phyloP scores from a whole-genome alignment of 805 yeast species.

The Kluyveromyces siamensis region DNA sequence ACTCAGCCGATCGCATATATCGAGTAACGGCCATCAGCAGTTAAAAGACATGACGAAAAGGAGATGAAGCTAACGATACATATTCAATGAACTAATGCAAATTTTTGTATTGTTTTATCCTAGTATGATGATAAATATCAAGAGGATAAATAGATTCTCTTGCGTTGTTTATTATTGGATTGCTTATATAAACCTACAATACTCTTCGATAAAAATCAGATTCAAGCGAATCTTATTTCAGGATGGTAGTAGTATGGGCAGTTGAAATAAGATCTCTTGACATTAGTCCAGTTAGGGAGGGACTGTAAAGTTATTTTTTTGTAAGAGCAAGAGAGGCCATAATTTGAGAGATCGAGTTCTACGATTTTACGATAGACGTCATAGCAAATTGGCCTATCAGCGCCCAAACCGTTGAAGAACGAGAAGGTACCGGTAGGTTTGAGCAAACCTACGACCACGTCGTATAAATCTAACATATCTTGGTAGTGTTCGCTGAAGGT shows the following conservation, averaged over 20 bases:
- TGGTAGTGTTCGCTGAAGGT: conserved; percentile 87
- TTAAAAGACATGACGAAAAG: no score
- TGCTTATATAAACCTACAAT: no score
- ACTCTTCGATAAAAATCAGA: background rate
- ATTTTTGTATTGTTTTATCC: no score
- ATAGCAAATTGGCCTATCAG: conserved; percentile 63
- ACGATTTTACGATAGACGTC: conserved; percentile 83
- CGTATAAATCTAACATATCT: conserved; percentile 82
- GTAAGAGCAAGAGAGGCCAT: conserved; percentile 64
- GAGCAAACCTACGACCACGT: conserved; percentile 68
- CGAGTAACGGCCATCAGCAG: no score
- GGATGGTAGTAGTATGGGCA: conserved; percentile 29
- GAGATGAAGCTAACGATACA: no score
- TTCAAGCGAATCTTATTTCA: conserved; percentile 15
- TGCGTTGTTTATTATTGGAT: no score
- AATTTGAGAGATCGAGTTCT: conserved; percentile 66
- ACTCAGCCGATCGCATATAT: no score
- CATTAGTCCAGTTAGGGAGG: conserved; percentile 26
- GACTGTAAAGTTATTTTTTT: conserved; percentile 17
- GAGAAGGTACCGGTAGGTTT: conserved; percentile 80
- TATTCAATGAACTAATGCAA: no score
- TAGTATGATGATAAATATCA: no score
- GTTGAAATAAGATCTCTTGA: conserved; percentile 28
- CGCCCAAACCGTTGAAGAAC: conserved; percentile 87
- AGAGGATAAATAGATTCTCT: no score